phyloP scores from a whole-genome alignment of 2,329 filamentous ascomycete species.

The Zasmidium angulare region DNA sequence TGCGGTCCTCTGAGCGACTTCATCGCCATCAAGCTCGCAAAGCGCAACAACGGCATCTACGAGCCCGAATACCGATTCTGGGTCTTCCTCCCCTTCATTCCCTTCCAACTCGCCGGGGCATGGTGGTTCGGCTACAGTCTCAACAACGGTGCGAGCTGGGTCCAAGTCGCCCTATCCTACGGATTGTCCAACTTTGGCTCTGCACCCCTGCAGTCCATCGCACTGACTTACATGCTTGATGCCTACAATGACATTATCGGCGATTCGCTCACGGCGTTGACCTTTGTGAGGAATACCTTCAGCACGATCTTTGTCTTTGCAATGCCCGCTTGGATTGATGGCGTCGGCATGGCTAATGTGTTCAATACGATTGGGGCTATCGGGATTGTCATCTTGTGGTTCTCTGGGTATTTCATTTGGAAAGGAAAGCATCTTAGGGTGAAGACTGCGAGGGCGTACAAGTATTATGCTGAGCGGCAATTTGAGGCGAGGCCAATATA shows the following conservation, averaged over 20 bases:
- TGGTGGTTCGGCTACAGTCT: conserved; percentile 43
- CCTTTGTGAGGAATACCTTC: conserved; percentile 47
- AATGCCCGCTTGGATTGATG: conserved; percentile 43
- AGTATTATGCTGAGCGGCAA: conserved; percentile 37
- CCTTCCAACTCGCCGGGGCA: conserved; percentile 33
- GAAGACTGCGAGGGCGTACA: conserved; percentile 35
- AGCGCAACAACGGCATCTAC: conserved; percentile 36
- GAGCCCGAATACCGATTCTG: conserved; percentile 36
- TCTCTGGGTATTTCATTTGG: conserved; percentile 33
- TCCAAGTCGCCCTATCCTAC: conserved; percentile 38
- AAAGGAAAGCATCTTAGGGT: conserved; percentile 38
- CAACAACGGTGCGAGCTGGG: conserved; percentile 26
- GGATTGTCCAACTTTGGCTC: conserved; percentile 41
- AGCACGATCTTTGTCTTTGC: conserved; percentile 49
- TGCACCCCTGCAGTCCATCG: conserved; percentile 34
- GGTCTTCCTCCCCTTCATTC: conserved; percentile 35
- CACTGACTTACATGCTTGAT: conserved; percentile 43
- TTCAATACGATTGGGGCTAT: conserved; percentile 43
- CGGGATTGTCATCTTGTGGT: conserved; percentile 33
- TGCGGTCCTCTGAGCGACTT: conserved; percentile 50
- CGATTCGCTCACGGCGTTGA: conserved; percentile 48
- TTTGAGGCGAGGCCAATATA: conserved; percentile 31
- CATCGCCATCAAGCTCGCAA: conserved; percentile 35
- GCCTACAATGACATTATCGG: conserved; percentile 47
- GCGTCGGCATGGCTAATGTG: conserved; percentile 42